These are phyloP conservation scores for Solanum acaule DNA, from an alignment of 257 asterid species.

Conservation along the genomic window DNA sequence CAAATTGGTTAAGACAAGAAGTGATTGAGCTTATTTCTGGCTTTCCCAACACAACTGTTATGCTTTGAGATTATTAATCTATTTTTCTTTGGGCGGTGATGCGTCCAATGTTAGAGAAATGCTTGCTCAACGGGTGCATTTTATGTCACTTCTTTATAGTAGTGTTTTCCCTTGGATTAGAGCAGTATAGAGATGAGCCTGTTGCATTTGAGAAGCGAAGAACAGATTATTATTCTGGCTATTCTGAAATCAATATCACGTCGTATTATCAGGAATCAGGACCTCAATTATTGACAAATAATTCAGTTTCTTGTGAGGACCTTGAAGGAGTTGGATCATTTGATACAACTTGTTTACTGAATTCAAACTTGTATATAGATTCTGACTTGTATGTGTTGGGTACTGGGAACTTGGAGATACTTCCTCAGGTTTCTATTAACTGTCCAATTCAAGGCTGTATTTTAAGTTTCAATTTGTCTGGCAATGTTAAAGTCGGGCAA, in stretches of 20 bases:
- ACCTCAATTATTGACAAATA: slow-evolving; percentile 7
- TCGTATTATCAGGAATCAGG: slow-evolving; percentile 11
- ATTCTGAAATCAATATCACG: slow-evolving; percentile 7
- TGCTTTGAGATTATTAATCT: slow-evolving; percentile 20
- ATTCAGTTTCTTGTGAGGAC: slow-evolving; percentile 65
- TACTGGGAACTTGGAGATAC: slow-evolving; percentile 81
- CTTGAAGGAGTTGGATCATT: slow-evolving; percentile 89
- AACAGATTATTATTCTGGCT: slow-evolving; percentile 13
- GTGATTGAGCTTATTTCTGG: background rate
- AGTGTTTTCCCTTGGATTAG: slow-evolving; percentile 29
- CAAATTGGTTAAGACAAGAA: background rate
- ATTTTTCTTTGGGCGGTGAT: slow-evolving; percentile 36
- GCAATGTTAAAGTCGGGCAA: slow-evolving; percentile 64
- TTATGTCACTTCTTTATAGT: slow-evolving; percentile 36
- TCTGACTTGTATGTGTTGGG: slow-evolving; percentile 55
- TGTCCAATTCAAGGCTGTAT: slow-evolving; percentile 77
- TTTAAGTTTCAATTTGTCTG: slow-evolving; percentile 71
- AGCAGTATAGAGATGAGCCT: slow-evolving; percentile 15
- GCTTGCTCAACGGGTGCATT: slow-evolving; percentile 51
- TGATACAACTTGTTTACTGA: slow-evolving; percentile 62
- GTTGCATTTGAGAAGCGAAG: slow-evolving; percentile 14
- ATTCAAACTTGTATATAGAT: slow-evolving; percentile 33
- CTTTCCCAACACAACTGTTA: background rate
- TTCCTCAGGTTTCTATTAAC: slow-evolving; percentile 51
- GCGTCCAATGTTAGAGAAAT: slow-evolving; percentile 36